Base-by-base conservation (phyloP, 2,329 filamentous ascomycete genomes). In the Sporothrix phasma region DNA sequence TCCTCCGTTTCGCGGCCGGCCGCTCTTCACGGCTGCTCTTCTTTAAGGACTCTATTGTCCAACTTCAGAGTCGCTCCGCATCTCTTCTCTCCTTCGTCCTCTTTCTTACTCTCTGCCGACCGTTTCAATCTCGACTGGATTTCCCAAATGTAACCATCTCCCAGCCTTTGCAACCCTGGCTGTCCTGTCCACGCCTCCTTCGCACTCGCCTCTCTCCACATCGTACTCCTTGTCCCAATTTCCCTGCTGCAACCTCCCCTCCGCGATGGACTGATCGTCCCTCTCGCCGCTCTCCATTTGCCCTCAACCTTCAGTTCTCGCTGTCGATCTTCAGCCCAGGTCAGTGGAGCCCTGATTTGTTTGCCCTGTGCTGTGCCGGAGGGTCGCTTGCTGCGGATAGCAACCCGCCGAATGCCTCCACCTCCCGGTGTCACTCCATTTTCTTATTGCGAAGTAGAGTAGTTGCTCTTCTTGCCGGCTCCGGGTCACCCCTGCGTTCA, bases 241-340 rank as follows among this genome's bases (percentile, higher is more conserved):
- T 46, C 53, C 19, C 45, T 54, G 39, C 6, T 24, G 41, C 29
- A 61, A 54, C 37, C 41, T 49, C 11, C 10, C 41, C 3, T 58
- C 53, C 34, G 26, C 45, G 45, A 62, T 62, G 64, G 49, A 39
- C 41, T 62, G 47, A 56, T 56, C 61, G 41, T 45, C 45, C 19
- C 54, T 59, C 39, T 46, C 56, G 56, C 39, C 56, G 24, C n/a
- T 59, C 41, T 24, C 56, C 39, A 34, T 45, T 15, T 15, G 15
- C 34, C 26, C 43, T 22, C 17, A 53, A 17, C 22, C 62, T 64
- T 39, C 24, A 60, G 34, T 45, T 59, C 53, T 63, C 51, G 59
- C 43, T 59, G 62, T 63, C 62, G 62, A 64, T 64, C 62, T 34
- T 51, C 45, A 53, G 54, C 43, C 56, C 56, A 64, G 62, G 54